Percentiles rank a stretch among this genome's conserved stretches.
Evolutionary conservation across 192 early-diverging fungal species (phyloP).

Genomic region (Funneliformis mosseae): DNA sequence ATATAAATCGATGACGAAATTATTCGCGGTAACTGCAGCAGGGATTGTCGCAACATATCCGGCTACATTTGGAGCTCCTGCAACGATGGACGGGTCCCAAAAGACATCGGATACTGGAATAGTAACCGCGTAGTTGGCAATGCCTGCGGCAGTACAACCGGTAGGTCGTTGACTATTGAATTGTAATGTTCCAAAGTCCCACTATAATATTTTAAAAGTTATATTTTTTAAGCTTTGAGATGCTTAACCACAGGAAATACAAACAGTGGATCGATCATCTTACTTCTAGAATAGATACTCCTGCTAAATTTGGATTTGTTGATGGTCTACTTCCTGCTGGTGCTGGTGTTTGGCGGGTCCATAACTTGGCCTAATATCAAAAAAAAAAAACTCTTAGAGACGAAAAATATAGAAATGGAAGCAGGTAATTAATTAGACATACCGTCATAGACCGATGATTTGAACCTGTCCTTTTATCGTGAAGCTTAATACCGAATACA

Average conservation of each 20-base stretch:
- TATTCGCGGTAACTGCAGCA: background rate
- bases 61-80: background rate
- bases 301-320: conserved; percentile 24
- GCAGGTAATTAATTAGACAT: too few species aligned
- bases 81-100: too few species aligned
- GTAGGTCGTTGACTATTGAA: background rate
- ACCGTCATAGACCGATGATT: too few species aligned
- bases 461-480: too few species aligned
- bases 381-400: too few species aligned
- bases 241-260: conserved; percentile 3
- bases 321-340: background rate
- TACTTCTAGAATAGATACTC: conserved; percentile 1
- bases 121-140: background rate
- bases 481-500: too few species aligned
- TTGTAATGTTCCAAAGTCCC: conserved; percentile 8
- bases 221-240: background rate
- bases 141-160: background rate
- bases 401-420: too few species aligned
- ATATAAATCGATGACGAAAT: conserved; percentile 22
- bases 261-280: background rate
- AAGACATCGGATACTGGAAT: too few species aligned
- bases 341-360: background rate
- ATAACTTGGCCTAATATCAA: too few species aligned
- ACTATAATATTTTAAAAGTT: conserved; percentile 23
- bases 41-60: background rate